These are phyloP conservation scores for Tubosaeta sp. DNA, from an alignment of 768 basidiomycete species.

Conservation along the genomic window DNA sequence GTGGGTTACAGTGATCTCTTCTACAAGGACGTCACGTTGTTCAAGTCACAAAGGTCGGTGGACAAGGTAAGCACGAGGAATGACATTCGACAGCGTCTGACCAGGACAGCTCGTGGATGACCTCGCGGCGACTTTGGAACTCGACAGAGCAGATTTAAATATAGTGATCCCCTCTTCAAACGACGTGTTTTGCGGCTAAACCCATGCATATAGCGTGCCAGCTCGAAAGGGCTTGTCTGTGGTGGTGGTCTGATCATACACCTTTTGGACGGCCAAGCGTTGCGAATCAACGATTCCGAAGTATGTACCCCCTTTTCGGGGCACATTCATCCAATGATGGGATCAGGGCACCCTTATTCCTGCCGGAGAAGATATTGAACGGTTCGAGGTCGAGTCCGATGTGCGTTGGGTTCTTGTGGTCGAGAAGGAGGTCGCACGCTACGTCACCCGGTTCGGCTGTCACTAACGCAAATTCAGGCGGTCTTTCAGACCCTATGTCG, in stretches of 20 bases:
- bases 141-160: constrained; percentile 73
- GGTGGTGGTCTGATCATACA: constrained; percentile 60
- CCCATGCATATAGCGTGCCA: constrained; percentile 58
- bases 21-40: constrained; percentile 80
- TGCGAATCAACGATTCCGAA: constrained; percentile 55
- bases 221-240: constrained; percentile 83
- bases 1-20: constrained; percentile 67
- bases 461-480: constrained; percentile 50
- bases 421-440: constrained; percentile 79
- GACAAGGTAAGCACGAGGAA: constrained; percentile 52
- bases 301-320: constrained; percentile 30
- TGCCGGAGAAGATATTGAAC: constrained; percentile 62
- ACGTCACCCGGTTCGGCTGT: background rate
- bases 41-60: constrained; percentile 72
- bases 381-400: constrained; percentile 50
- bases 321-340: background rate
- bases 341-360: constrained; percentile 74
- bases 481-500: constrained; percentile 87
- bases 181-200: constrained; percentile 7
- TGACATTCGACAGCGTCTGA: background rate
- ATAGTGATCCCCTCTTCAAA: constrained; percentile 45
- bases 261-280: constrained; percentile 49
- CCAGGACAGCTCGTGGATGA: constrained; percentile 78
- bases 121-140: constrained; percentile 74
- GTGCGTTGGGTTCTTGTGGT: constrained; percentile 80